Conservation (phyloP, 1,284 basidiomycete genomes). For the Melampsora larici-populina region DNA sequence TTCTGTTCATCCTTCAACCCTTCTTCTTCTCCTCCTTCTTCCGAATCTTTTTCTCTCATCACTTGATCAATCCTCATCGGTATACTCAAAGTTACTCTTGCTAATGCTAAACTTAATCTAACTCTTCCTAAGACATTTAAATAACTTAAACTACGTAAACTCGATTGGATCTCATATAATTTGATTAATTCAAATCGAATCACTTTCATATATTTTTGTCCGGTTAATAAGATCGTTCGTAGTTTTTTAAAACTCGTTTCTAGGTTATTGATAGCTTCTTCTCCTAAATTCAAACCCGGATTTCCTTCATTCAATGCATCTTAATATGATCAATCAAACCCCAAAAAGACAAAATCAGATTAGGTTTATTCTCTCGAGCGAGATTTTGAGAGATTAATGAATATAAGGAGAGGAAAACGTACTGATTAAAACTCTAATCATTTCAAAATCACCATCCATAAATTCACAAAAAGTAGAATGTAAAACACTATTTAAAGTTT, state of each 20-base stretch:
- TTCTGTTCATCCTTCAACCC: neutral
- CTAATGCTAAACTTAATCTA: slow-evolving; percentile 51
- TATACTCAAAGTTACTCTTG: slow-evolving; percentile 50
- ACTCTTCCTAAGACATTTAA: slow-evolving; percentile 53
- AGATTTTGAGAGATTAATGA: too few species aligned
- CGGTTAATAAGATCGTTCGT: slow-evolving; percentile 48
- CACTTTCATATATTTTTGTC: slow-evolving; percentile 50
- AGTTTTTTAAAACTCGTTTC: slow-evolving; percentile 50
- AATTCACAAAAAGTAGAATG: slow-evolving; percentile 53
- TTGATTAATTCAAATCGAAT: slow-evolving; percentile 52
- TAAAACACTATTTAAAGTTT: slow-evolving; percentile 52
- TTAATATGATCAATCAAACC: too few species aligned
- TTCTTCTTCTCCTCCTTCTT: neutral
- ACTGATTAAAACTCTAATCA: slow-evolving; percentile 51
- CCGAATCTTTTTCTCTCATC: neutral
- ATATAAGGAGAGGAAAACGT: slow-evolving; percentile 6
- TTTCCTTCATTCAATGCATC: slow-evolving; percentile 53
- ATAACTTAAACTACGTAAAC: slow-evolving; percentile 52
- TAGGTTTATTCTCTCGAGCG: neutral
- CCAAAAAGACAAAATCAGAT: too few species aligned
- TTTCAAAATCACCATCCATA: slow-evolving; percentile 53
- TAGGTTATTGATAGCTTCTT: slow-evolving; percentile 51
- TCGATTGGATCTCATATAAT: slow-evolving; percentile 54
- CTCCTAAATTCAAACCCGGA: slow-evolving; percentile 48
- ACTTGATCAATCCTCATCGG: slow-evolving; percentile 38